Conservation (phyloP, 2,329 filamentous ascomycete genomes). For the Fusarium gaditjirri region DNA sequence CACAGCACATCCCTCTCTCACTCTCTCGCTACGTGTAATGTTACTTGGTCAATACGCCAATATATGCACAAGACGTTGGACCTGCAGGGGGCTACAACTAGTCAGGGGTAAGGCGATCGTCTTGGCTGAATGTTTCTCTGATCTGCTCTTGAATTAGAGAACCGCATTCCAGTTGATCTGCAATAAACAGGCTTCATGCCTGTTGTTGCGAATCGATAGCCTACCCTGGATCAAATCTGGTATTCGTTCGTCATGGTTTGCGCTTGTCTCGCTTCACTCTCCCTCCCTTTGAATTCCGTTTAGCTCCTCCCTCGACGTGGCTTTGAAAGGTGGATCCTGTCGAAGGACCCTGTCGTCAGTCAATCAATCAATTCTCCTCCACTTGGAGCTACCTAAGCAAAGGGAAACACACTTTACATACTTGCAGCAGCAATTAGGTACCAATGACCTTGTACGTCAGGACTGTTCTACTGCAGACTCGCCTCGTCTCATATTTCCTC, state of each 20-base stretch:
- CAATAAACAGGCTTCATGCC: conserved; percentile 5
- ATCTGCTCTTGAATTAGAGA: not conserved
- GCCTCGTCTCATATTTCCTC: not conserved
- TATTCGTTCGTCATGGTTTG: conserved; percentile 10
- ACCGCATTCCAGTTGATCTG: conserved; percentile 19
- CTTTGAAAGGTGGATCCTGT: conserved; percentile 12
- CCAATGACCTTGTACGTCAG: not conserved
- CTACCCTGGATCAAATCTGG: conserved; percentile 18
- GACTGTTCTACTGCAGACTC: not conserved
- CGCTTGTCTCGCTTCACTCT: conserved; percentile 26
- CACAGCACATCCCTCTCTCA: not conserved
- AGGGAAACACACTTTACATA: conserved; percentile 38
- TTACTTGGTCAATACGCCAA: conserved; percentile 21
- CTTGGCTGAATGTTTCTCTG: not conserved
- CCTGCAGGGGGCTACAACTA: conserved; percentile 7
- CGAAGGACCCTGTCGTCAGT: not conserved
- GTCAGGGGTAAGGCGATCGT: conserved; percentile 13
- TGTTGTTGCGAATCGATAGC: not conserved
- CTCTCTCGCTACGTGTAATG: not conserved
- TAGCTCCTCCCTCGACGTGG: conserved; percentile 29
- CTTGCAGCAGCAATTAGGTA: conserved; percentile 23
- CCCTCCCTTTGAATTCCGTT: conserved; percentile 24
- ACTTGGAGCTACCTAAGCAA: conserved; percentile 10
- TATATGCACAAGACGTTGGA: not conserved
- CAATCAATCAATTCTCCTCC: conserved; percentile 10